Base-by-base conservation (phyloP, 2,329 filamentous ascomycete genomes). In the Diaporthe destruens region DNA sequence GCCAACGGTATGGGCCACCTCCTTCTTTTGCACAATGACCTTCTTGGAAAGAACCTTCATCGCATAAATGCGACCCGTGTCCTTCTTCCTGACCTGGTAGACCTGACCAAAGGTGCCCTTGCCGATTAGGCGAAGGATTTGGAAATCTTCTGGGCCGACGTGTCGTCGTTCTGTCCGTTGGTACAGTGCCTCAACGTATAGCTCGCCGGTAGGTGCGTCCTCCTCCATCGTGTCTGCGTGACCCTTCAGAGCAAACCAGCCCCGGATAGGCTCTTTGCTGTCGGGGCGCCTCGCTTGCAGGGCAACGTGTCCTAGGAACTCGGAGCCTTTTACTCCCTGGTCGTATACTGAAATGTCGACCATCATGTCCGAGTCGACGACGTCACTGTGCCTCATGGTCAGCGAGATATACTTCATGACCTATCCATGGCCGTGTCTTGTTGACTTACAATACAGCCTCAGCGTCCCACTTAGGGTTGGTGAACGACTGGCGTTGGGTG, bases 1-100 rank as follows among this genome's bases (percentile, higher is more conserved):
- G 76, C 96, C 96, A 49, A 99, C 92, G 0, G 96, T 99, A 81
- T 99, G 96, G 20, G 96, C 95, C 65, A 99, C 95, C 82, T 99
- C 96, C 84, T 99, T 99, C 89, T 99, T 99, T 84, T 99, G 96
- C 34, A 99, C 96, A 79, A 99, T 99, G 69, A 99, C 96, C 87
- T 99, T 99, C 88, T 99, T 99, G 66, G 96, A 98, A 42, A 99
- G 86, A 1, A 99, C 96, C 83, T 99, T 99, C 96, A 99, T 99
- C 75, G 96, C 96, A 80, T 99, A 99, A 74, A 99, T 98, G 56
- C 96, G 92, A 78, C 92, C 91, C 0, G 96, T 98, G 81, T 99
- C 96, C 86, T 94, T 96, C 89, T 99, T 99, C 78, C 94, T 92
- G 8, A 99, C 96, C 81, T 99, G 96, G 81, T 98, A 99, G 2